Conservation (phyloP, 1,284 basidiomycete genomes). For the Heterobasidion occidentale region DNA sequence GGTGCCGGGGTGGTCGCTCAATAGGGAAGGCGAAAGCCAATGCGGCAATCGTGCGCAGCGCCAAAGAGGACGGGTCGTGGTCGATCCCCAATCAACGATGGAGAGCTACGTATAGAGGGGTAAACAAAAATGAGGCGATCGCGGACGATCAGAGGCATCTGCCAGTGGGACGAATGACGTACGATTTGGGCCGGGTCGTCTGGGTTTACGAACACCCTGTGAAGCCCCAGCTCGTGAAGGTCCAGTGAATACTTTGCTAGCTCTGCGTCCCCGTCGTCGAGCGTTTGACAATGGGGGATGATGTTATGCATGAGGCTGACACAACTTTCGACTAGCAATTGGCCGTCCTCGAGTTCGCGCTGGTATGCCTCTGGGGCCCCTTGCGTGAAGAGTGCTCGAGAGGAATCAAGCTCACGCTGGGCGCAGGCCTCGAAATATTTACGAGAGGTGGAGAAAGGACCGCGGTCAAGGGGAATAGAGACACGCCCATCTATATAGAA, state of each 20-base stretch:
- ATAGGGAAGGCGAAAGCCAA: slow-evolving; percentile 23
- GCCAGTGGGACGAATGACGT: not conserved
- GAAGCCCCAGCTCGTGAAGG: slow-evolving; percentile 21
- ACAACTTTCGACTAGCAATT: slow-evolving; percentile 22
- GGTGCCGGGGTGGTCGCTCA: slow-evolving; percentile 6
- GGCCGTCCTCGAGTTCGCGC: slow-evolving; percentile 20
- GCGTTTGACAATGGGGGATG: slow-evolving; percentile 19
- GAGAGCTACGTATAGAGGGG: slow-evolving; percentile 11
- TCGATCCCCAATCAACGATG: slow-evolving; percentile 22
- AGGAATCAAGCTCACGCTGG: slow-evolving; percentile 25
- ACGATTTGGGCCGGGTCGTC: slow-evolving; percentile 22
- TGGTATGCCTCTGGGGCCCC: slow-evolving; percentile 23
- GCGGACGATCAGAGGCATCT: too few species aligned
- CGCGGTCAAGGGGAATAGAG: slow-evolving; percentile 21
- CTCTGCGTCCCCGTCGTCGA: slow-evolving; percentile 23
- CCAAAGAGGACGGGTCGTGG: slow-evolving; percentile 22
- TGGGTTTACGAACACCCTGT: slow-evolving; percentile 21
- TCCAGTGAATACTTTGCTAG: slow-evolving; percentile 23
- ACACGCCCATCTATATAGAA: slow-evolving; percentile 23
- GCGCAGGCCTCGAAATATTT: slow-evolving; percentile 26
- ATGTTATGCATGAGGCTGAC: slow-evolving; percentile 21
- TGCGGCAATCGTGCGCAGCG: slow-evolving; percentile 23
- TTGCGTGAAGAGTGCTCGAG: slow-evolving; percentile 21
- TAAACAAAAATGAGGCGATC: not conserved
- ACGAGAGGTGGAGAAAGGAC: slow-evolving; percentile 20